A percentile compares a stretch with the other conserved stretches of the same genome.
Evolutionary conservation across 2,329 filamentous ascomycete genomes (phyloP).

Genomic region (Lachnum nothofagi): DNA sequence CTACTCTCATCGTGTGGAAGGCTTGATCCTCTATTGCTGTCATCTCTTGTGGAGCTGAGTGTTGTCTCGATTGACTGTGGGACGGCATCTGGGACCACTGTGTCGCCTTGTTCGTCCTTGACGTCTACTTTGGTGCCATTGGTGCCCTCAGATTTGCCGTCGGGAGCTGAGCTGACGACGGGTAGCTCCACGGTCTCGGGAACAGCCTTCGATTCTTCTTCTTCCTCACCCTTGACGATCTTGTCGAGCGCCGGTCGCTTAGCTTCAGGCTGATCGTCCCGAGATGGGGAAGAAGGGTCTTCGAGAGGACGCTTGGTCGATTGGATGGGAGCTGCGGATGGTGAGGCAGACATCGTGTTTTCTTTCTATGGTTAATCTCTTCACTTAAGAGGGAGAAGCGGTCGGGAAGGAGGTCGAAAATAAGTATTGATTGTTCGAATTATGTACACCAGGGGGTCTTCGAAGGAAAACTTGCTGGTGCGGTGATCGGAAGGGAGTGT

Average conservation of each 20-base stretch:
- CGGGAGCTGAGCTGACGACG: constrained; percentile 43
- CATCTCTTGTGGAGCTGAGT: constrained; percentile 35
- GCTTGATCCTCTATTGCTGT: constrained; percentile 37
- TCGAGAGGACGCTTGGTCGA: constrained; percentile 89
- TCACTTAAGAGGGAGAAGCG: constrained; percentile 36
- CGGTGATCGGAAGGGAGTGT: constrained; percentile 34
- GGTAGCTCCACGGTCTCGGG: constrained; percentile 36
- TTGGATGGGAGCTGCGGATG: constrained; percentile 56
- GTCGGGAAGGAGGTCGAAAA: constrained; percentile 43
- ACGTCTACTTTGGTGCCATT: constrained; percentile 47
- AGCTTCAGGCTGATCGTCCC: constrained; percentile 89
- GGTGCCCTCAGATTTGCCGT: constrained; percentile 33
- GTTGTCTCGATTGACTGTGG: constrained; percentile 51
- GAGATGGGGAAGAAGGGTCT: constrained; percentile 91
- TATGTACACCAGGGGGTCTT: constrained; percentile 86
- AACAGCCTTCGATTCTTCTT: constrained; percentile 35
- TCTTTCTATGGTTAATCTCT: constrained; percentile 38
- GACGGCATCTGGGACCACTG: constrained; percentile 56
- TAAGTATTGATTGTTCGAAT: constrained; percentile 52
- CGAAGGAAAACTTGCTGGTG: constrained; percentile 93
- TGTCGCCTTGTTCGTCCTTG: constrained; percentile 62
- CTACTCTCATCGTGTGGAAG: constrained; percentile 78
- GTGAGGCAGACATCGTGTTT: constrained; percentile 67
- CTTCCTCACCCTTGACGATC: constrained; percentile 62
- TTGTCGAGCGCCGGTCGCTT: constrained; percentile 97